Conservation (phyloP, 169 alveolate genomes). For the Babesia caballi region DNA sequence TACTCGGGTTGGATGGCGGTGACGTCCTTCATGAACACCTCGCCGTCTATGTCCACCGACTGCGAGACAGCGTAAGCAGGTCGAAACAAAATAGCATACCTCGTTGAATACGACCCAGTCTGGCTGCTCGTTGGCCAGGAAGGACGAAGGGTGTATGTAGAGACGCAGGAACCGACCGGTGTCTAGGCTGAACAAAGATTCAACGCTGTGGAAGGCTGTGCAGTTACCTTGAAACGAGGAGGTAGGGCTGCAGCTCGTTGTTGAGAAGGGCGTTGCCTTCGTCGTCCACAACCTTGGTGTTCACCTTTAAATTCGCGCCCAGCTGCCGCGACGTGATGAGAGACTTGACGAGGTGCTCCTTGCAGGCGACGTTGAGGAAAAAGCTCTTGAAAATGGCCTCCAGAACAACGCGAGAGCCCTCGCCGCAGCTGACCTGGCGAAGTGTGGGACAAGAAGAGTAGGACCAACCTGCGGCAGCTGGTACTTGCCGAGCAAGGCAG, state of each 20-base stretch:
- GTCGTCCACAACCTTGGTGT: conserved; percentile 22
- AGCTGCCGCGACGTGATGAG: conserved; percentile 48
- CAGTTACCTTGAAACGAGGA: conserved; percentile 36
- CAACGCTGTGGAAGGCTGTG: too few relatives aligned
- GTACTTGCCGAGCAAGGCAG: conserved; percentile 12
- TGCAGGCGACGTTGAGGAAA: conserved; percentile 68
- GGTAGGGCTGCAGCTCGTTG: conserved; percentile 60
- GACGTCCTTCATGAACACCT: conserved; percentile 49
- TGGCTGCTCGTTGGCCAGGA: conserved; percentile 57
- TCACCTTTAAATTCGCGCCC: conserved; percentile 4
- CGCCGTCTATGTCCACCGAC: conserved; percentile 53
- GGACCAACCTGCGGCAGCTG: conserved; percentile 43
- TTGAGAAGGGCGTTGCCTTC: conserved; percentile 35
- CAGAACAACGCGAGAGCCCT: conserved; percentile 13
- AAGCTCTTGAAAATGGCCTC: conserved; percentile 56
- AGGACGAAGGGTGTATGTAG: conserved; percentile 58
- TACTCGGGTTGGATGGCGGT: conserved; percentile 63
- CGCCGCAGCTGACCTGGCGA: conserved; percentile 48
- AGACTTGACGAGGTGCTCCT: conserved; percentile 42
- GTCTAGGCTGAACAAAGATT: not conserved
- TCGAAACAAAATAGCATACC: not conserved
- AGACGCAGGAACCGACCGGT: conserved; percentile 13
- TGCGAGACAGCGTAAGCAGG: not conserved
- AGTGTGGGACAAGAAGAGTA: not conserved
- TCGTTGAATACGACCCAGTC: conserved; percentile 67